Conservation (phyloP, 768 basidiomycete species). For the Termitomyces sp. region DNA sequence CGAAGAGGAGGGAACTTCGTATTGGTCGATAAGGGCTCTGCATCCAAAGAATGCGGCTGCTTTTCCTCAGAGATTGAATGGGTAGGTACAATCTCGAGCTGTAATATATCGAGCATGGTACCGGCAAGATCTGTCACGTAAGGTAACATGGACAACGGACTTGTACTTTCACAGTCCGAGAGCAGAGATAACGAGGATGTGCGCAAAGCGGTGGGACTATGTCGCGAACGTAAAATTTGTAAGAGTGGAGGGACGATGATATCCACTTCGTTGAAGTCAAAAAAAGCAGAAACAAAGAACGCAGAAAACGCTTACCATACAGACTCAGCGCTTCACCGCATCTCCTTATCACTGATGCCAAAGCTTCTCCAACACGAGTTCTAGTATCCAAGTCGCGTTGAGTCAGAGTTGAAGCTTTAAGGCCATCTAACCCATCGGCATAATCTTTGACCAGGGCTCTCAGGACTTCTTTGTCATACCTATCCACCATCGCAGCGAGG, state of each 20-base stretch:
- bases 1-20: constrained; percentile 76
- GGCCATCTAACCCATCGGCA: constrained; percentile 43
- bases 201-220: constrained; percentile 71
- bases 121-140: constrained; percentile 59
- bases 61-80: constrained; percentile 15
- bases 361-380: constrained; percentile 79
- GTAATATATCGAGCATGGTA: constrained; percentile 75
- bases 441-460: constrained; percentile 65
- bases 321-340: constrained; percentile 64
- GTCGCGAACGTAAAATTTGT: constrained; percentile 47
- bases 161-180: constrained; percentile 65
- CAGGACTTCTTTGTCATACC: constrained; percentile 70
- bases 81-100: constrained; percentile 47
- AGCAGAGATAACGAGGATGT: constrained; percentile 58
- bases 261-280: constrained; percentile 42
- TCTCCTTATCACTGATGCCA: constrained; percentile 69
- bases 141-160: constrained; percentile 53
- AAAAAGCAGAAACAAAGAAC: background rate
- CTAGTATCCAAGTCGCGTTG: constrained; percentile 69
- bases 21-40: constrained; percentile 51
- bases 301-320: constrained; percentile 49
- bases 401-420: constrained; percentile 39
- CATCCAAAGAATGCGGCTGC: constrained; percentile 37
- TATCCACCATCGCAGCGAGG: constrained; percentile 78
- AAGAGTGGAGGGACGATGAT: constrained; percentile 71